phyloP scores from a whole-genome alignment of 2,329 filamentous ascomycete genomes.

The Nothopassalora personata region DNA sequence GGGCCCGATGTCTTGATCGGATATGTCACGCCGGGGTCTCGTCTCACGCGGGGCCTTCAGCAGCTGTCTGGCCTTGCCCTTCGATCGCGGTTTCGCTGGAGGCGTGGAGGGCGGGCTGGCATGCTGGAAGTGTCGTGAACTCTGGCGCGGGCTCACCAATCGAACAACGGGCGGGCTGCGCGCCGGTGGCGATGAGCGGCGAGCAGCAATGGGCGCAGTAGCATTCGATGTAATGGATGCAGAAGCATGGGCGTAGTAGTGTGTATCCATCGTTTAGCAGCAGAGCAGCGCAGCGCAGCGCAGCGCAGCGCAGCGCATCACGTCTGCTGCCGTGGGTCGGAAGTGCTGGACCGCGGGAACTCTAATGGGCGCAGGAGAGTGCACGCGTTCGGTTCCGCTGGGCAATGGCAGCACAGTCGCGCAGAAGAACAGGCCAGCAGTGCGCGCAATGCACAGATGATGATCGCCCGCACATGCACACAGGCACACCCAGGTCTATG shows the following conservation, averaged over 20 bases:
- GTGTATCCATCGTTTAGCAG: background rate
- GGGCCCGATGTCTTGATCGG: conserved; percentile 3
- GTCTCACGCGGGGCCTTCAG: conserved; percentile 2
- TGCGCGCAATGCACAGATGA: background rate
- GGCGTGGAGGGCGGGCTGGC: conserved; percentile 6
- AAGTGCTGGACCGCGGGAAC: background rate
- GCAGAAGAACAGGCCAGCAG: background rate
- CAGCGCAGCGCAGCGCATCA: too few species aligned
- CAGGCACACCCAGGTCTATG: too few species aligned
- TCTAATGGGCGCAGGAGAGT: background rate
- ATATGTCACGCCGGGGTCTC: conserved; percentile 3
- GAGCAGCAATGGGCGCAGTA: background rate
- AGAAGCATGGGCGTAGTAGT: background rate
- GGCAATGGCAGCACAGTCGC: background rate
- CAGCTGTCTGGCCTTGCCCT: conserved; percentile 19
- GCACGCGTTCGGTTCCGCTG: too few species aligned
- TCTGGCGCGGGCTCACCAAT: background rate
- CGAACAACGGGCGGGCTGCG: background rate
- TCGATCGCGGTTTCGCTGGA: conserved; percentile 4
- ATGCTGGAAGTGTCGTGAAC: conserved; percentile 1
- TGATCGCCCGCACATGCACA: too few species aligned
- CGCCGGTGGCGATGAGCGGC: background rate
- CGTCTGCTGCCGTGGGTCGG: background rate
- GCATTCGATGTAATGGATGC: background rate
- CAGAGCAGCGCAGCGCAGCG: too few species aligned